Evolutionary conservation across 192 early-diverging fungal species (phyloP).

Genomic region (Coemansia sp.): DNA sequence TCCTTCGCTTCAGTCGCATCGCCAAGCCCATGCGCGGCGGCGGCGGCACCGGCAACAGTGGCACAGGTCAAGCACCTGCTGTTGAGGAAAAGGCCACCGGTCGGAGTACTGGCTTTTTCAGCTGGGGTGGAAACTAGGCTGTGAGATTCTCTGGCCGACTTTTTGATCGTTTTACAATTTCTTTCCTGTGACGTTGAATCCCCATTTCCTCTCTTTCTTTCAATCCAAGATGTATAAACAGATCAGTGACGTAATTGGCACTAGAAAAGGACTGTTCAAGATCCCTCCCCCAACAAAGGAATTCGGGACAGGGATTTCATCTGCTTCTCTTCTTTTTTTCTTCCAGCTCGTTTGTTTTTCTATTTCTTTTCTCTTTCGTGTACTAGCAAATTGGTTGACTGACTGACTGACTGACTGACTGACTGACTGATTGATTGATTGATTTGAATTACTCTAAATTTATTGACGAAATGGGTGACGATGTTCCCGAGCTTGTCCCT

Average conservation of each 20-base stretch:
- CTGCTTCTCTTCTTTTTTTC: background rate
- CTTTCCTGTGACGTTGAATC: background rate
- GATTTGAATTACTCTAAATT: too few relatives aligned
- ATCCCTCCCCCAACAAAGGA: too few relatives aligned
- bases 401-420: too few relatives aligned
- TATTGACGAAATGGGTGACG: slow-evolving; percentile 25
- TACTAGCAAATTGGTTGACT: too few relatives aligned
- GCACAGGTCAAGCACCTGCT: background rate
- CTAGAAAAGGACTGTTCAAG: too few relatives aligned
- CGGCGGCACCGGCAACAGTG: slow-evolving; percentile 41
- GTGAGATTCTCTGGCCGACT: too few relatives aligned
- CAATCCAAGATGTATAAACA: background rate
- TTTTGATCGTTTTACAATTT: too few relatives aligned
- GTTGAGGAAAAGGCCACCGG: slow-evolving; percentile 36
- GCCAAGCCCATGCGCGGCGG: slow-evolving; percentile 93
- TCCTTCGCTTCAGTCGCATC: slow-evolving; percentile 71
- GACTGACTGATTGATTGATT: too few relatives aligned
- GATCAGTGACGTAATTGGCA: background rate
- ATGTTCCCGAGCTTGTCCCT: slow-evolving; percentile 35
- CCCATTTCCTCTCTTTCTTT: slow-evolving; percentile 1
- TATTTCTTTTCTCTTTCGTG: slow-evolving; percentile 4
- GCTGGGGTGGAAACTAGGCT: slow-evolving; percentile 35
- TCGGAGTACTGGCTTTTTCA: slow-evolving; percentile 39
- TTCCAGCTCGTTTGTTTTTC: background rate
- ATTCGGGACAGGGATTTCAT: too few relatives aligned